Conservation (phyloP, 805 yeast genomes). For the Wickerhamiella slavikovae region DNA sequence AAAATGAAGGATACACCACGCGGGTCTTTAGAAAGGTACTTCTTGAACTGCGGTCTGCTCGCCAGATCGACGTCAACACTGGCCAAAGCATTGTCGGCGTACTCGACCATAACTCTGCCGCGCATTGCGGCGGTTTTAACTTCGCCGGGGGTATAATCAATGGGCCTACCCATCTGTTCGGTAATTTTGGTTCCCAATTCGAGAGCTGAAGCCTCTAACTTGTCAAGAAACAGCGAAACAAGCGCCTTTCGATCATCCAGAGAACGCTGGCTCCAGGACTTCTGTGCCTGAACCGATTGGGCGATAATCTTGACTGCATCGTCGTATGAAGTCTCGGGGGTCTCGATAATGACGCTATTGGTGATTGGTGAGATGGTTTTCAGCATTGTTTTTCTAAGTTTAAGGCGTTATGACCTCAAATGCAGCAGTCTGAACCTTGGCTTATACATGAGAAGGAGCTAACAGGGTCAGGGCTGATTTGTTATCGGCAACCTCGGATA, state of each 20-base stretch:
- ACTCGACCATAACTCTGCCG: constrained; percentile 12
- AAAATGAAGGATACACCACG: constrained; percentile 78
- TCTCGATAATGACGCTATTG: constrained; percentile 13
- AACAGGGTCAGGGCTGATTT: too few relatives aligned
- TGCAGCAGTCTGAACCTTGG: too few relatives aligned
- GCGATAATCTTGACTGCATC: constrained; percentile 8
- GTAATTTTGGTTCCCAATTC: constrained; percentile 15
- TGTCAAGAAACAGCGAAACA: constrained; percentile 11
- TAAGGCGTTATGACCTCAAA: too few relatives aligned
- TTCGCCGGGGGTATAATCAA: constrained; percentile 16
- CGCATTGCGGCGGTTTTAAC: constrained; percentile 15
- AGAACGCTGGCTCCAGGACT: constrained; percentile 9
- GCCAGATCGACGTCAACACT: constrained; percentile 13
- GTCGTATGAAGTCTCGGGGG: constrained; percentile 11
- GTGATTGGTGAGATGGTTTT: constrained; percentile 17
- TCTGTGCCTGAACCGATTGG: constrained; percentile 11
- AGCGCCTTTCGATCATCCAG: constrained; percentile 13
- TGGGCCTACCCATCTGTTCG: constrained; percentile 19
- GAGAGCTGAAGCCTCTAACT: constrained; percentile 10
- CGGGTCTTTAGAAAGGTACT: constrained; percentile 40
- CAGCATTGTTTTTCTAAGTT: too few relatives aligned
- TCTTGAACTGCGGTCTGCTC: constrained; percentile 12
- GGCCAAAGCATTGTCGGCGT: constrained; percentile 17
- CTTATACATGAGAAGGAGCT: too few relatives aligned
- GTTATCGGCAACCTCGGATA: too few relatives aligned